phyloP scores from a whole-genome alignment of 2,329 filamentous ascomycete species.

The Colletotrichum caudatum region DNA sequence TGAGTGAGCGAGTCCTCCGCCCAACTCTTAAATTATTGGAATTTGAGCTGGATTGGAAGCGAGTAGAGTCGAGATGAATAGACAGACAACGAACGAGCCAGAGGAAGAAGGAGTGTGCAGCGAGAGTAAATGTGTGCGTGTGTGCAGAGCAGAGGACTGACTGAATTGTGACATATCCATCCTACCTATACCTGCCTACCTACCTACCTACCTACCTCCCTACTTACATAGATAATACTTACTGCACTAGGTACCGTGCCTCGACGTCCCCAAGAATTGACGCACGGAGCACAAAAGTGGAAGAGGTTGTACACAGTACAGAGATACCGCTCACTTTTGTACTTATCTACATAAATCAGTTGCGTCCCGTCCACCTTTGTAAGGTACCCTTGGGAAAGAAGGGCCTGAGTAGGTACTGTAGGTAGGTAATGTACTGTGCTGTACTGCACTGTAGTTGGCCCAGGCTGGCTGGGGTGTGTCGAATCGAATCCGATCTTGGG shows the following conservation, averaged over 20 bases:
- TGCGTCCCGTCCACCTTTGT: not conserved
- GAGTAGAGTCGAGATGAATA: not conserved
- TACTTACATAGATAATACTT: too few species aligned
- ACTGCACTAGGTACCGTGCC: not conserved
- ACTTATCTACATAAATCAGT: not conserved
- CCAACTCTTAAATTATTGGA: constrained; percentile 8
- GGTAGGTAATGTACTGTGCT: not conserved
- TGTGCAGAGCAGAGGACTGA: not conserved
- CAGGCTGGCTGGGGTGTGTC: constrained; percentile 5
- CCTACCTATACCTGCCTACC: not conserved
- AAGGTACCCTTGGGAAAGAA: not conserved
- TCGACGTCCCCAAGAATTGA: constrained; percentile 27
- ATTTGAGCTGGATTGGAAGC: constrained; percentile 5
- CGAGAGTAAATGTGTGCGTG: not conserved
- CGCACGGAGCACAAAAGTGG: constrained; percentile 26
- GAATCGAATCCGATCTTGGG: not conserved
- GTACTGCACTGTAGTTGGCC: not conserved
- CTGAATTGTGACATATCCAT: too few species aligned
- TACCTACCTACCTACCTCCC: too few species aligned
- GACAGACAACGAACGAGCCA: not conserved
- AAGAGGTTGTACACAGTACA: not conserved
- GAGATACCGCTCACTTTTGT: not conserved
- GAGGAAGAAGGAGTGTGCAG: not conserved
- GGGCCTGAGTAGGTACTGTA: not conserved
- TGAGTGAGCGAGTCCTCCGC: not conserved